Conservation (phyloP, 257 asterid genomes). For the Verbascum thapsus region DNA sequence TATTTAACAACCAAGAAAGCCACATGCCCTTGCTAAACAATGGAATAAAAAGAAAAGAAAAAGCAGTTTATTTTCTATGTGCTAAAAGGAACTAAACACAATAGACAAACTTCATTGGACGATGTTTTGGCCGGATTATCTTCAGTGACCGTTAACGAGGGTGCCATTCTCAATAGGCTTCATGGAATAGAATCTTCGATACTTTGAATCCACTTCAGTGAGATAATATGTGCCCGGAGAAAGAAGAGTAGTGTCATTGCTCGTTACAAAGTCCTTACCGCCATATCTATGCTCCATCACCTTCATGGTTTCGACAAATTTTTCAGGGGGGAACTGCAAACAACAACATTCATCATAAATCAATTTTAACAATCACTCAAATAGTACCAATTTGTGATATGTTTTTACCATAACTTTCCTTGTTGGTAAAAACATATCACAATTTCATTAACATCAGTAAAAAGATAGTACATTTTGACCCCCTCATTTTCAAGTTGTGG, state of each 20-base stretch:
- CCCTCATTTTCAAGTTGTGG: too few relatives aligned
- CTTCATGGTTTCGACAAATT: conserved; percentile 64
- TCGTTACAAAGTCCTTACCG: conserved; percentile 58
- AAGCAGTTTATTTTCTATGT: conserved; percentile 26
- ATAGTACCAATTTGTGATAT: too few relatives aligned
- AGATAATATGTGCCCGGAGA: conserved; percentile 68
- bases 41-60: too few relatives aligned
- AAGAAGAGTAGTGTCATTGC: conserved; percentile 67
- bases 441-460: too few relatives aligned
- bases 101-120: background rate
- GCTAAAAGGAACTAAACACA: conserved; percentile 26
- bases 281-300: conserved; percentile 83
- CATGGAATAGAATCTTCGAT: conserved; percentile 64
- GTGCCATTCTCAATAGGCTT: conserved; percentile 50
- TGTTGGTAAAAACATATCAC: too few relatives aligned
- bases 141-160: conserved; percentile 60
- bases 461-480: too few relatives aligned
- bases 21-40: background rate
- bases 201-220: conserved; percentile 72
- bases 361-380: background rate
- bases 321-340: conserved; percentile 63
- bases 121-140: conserved; percentile 3
- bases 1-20: conserved; percentile 9
- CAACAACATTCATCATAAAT: background rate
- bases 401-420: too few relatives aligned